Evolutionary conservation across 106 monocot species (phyloP), one percentile per base, ranked within the genome.

Genomic region (Dactylorhiza incarnata): DNA sequence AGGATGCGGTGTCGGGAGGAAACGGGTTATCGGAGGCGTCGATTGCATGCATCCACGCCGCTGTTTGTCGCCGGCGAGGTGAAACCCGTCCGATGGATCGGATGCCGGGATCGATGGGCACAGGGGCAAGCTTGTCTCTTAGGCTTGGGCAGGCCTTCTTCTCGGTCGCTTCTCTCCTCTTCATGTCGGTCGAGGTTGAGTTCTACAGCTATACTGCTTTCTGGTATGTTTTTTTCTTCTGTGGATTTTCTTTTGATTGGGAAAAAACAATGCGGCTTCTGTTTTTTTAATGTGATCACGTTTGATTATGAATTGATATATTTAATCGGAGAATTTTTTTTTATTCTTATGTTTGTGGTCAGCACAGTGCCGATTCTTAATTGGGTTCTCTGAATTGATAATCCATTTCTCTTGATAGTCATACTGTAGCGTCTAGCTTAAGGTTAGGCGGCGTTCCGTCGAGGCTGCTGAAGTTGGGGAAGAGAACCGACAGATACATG

Each of bases 181-280:
- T 80, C 74, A 80, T 80, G 80, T 80, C 74, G 55, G 66, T 80
- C 24, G 80, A 74, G 7, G 74, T 75, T 19, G 68, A 68, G 53
- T 80, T 80, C 80, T 80, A 80, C 66, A 75, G 80, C 54, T 80
- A 74, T 74, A 80, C 80, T 9, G 70, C 84, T 54, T 84, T 84
- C 26, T 84, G 84, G 84, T 84, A 82, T 73, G 58, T 73, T 45
- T 62, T 10, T 44, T 74, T 47, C 25, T 25, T 58, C 15, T 2
- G 25, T 63, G 25, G 63, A 63, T 65, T 25, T 26, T 29, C 24
- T 29, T 25, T 11, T 17, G 12, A 25, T 65, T 23, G 65, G 6
- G 17, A 69, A 45, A 69, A 6, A 2, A 43, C 69, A 69, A 45
- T 43, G 45, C 45, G 45, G 19, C 6, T 69, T 69, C 69, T 69